Base-by-base conservation (phyloP, 2,329 filamentous ascomycete species). In the Albifimbria verrucaria region DNA sequence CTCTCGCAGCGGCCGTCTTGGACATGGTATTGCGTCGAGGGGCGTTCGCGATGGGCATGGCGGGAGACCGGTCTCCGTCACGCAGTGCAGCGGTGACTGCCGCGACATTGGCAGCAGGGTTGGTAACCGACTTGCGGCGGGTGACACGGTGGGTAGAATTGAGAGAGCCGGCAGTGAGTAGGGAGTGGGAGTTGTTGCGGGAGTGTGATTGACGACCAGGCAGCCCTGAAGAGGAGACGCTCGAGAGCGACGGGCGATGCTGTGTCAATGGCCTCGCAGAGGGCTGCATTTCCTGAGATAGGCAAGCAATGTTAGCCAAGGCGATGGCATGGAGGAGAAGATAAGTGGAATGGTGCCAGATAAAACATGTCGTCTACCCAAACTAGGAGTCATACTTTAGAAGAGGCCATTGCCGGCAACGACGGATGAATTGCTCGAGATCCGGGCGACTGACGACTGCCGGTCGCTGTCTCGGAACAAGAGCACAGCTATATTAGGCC, bases 51-150 rank as follows among this genome's bases (percentile, higher is more conserved):
- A 88, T 86, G 41, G 74, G 86, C 68, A 80, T 79, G 58, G 78
- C 77, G 52, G 76, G 69, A 48, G 76, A 69, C 65, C 76, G 78
- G 55, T 82, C 81, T 60, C 87, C 85, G 67, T 89, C 88, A 65
- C 85, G 84, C 56, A 89, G 75, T 49, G 87, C 89, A 12, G 87
- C 87, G 26, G 89, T 88, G 57, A 93, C 77, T 51, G 89, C 90
- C 18, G 89, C 87, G 45, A 88, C 84, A 72, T 89, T 92, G 69
- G 83, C 80, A 47, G 80, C 81, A 46, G 87, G 83, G 59, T 85
- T 88, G 56, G 90, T 91, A 68, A 96, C 92, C 74, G 92, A 97
- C 82, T 97, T 97, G 64, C 94, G 86, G 65, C 93, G 90, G 63
- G 90, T 92, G 61, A 97, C 85, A 62, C 94, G 89, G 72, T 96